Percentiles rank a stretch among this genome's conserved stretches.
Conservation (phyloP, 768 basidiomycete genomes). For the Leccinum broughii region DNA sequence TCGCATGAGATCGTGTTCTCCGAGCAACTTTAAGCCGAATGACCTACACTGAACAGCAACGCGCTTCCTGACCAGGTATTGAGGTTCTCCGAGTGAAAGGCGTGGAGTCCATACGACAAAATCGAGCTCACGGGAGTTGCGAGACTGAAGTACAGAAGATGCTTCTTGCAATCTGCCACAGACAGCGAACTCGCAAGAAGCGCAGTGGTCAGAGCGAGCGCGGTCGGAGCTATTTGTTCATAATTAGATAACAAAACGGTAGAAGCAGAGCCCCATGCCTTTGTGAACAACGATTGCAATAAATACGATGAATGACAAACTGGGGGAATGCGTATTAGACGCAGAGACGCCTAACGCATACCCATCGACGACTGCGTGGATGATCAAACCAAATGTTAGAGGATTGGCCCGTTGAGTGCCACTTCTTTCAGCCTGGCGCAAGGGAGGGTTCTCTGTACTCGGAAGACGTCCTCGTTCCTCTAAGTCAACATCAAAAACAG, state of each 20-base stretch:
- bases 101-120: conserved; percentile 68
- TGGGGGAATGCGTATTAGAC: conserved; percentile 41
- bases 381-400: conserved; percentile 80
- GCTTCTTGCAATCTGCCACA: conserved; percentile 65
- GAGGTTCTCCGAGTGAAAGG: conserved; percentile 41
- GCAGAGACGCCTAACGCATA: conserved; percentile 86
- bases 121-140: conserved; percentile 86
- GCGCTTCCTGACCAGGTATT: conserved; percentile 69
- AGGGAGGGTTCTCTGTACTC: conserved; percentile 16
- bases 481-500: conserved; percentile 59
- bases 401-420: conserved; percentile 54
- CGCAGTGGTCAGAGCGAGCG: conserved; percentile 84
- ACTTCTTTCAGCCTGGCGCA: conserved; percentile 12
- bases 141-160: conserved; percentile 75
- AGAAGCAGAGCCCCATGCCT: conserved; percentile 41
- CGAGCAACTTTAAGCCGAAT: background rate
- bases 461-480: conserved; percentile 52
- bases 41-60: conserved; percentile 79
- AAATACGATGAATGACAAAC: conserved; percentile 82
- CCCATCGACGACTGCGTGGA: conserved; percentile 91
- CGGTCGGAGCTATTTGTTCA: conserved; percentile 72
- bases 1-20: conserved; percentile 3
- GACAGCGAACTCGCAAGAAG: conserved; percentile 77
- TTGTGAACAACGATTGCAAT: conserved; percentile 92
- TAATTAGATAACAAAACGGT: conserved; percentile 10